phyloP scores from a whole-genome alignment of 2,329 filamentous ascomycete species.

The Fusarium oxysporum region DNA sequence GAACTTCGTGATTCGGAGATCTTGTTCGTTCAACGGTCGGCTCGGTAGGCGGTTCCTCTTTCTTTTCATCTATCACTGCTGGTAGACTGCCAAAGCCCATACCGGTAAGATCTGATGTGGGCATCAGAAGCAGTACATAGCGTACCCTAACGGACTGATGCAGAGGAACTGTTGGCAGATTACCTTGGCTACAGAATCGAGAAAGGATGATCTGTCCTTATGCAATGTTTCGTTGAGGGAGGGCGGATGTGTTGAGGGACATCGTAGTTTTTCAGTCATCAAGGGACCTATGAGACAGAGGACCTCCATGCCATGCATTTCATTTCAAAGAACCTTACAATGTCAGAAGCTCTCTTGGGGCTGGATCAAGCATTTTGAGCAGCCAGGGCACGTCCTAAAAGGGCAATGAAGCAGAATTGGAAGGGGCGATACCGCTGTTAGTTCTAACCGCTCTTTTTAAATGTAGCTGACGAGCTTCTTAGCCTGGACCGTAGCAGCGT shows the following conservation, averaged over 20 bases:
- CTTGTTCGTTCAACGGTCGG: background rate
- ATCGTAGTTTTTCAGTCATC: background rate
- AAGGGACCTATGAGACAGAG: slow-evolving; percentile 5
- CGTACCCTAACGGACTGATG: background rate
- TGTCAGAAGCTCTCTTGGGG: background rate
- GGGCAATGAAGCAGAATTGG: slow-evolving; percentile 32
- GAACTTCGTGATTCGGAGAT: slow-evolving; percentile 10
- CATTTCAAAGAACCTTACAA: background rate
- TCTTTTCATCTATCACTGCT: background rate
- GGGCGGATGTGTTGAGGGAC: slow-evolving; percentile 25
- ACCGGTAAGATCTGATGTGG: slow-evolving; percentile 15
- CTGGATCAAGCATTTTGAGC: background rate
- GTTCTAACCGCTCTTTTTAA: background rate
- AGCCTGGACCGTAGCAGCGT: background rate
- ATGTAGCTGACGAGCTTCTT: background rate
- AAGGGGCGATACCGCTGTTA: background rate
- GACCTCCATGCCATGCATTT: background rate
- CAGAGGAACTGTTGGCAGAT: background rate
- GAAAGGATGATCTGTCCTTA: slow-evolving; percentile 3
- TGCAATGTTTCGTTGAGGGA: slow-evolving; percentile 22
- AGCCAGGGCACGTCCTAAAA: slow-evolving; percentile 7
- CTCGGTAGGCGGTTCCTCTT: background rate
- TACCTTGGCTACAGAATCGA: background rate
- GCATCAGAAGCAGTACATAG: slow-evolving; percentile 1
- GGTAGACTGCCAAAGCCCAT: background rate